Base-by-base conservation (phyloP, 1,139 yeast genomes). In the Geotrichum citri-aurantii region DNA sequence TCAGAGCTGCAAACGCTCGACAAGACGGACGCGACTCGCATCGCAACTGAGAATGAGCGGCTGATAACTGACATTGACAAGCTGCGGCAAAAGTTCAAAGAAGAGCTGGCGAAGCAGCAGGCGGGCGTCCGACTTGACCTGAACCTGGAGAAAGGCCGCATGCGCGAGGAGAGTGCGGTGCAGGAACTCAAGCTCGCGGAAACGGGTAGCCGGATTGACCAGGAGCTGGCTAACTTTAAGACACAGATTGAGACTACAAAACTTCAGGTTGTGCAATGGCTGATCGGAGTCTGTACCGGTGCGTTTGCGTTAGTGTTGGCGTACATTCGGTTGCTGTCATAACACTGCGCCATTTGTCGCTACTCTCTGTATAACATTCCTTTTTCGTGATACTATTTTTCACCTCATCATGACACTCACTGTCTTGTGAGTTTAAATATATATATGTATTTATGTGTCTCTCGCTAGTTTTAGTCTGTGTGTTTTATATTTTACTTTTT, bases 271-370 rank as follows among this genome's bases (percentile, higher is more conserved):
- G 84, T 90, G 84, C 99, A 93, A 73, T 93, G 98, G 98, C 80
- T 93, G 65, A 90, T 93, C 68, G 98, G 98, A 79, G 97, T 93
- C 26, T 88, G 96, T 68, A 91, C 98, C 1, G 99, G 98, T 87
- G 88, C 97, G 1, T 89, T 92, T 75, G 97, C 98, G 17, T 79
- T 93, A 62, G 86, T 93, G 54, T 77, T 93, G 66, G 97, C 98
- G 1, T 93, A 93, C 71, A 88, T 91, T 56, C 81, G 99, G 66
- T 78, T 92, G 66, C 79, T 92, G 62, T 86, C 93, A 47, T 88
- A 72, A 69, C 21, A 17, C n/a, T 12, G n/a, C 5, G 33, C 26
- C 29, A 17, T 19, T 46, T 46, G 19, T 46, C n/a, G 24, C 23
- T 44, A 19, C 29, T 46, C 1, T 5, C 11, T 6, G 26, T 12